Base-by-base conservation (phyloP, 305 asterid genomes). In the Stenogyne calaminthoides region DNA sequence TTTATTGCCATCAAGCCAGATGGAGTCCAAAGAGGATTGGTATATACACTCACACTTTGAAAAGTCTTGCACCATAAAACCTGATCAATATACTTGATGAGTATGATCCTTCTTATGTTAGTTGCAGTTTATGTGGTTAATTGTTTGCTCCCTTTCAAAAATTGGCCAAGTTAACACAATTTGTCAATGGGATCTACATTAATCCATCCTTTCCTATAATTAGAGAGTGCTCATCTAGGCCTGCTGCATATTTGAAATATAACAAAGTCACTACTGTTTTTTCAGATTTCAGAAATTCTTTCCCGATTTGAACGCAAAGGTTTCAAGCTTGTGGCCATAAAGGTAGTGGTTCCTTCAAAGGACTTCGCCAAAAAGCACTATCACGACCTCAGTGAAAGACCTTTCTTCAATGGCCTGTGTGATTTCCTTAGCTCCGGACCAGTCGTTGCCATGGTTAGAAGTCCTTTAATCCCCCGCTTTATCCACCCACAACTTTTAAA, bases 361-460 rank as follows among this genome's bases (percentile, higher is more conserved):
- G 89, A 76, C 40, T 94, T 94, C 58, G 97, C 98, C 61, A 16
- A 85, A 87, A 86, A 87, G 80, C 99, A 94, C 70, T 94, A 94
- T 64, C 98, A 94, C 37, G 97, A 94, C 87, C 96, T 94, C 76
- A 86, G 75, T 77, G 98, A 90, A 70, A 87, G 98, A 73, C 97
- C 99, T 59, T 94, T 94, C 91, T 94, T 89, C 67, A 79, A 82
- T 60, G 98, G 99, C 66, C 72, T 94, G 80, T 94, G 99, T 46
- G 93, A 94, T 79, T 91, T 94, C 91, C 93, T 94, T 59, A 90
- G 99, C 93, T 94, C 99, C 49, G 99, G 98, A 79, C 99, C 99
- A 64, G 99, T 94, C 68, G 15, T 94, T 74, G 98, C 96, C 83
- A 94, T 94, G 99, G 99, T 94, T 49, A 78, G 91, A 75, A 71